Evolutionary conservation across 495 filamentous ascomycete species (phyloP), one percentile per base, ranked within the genome.

Genomic region (Lophiotrema nucula): DNA sequence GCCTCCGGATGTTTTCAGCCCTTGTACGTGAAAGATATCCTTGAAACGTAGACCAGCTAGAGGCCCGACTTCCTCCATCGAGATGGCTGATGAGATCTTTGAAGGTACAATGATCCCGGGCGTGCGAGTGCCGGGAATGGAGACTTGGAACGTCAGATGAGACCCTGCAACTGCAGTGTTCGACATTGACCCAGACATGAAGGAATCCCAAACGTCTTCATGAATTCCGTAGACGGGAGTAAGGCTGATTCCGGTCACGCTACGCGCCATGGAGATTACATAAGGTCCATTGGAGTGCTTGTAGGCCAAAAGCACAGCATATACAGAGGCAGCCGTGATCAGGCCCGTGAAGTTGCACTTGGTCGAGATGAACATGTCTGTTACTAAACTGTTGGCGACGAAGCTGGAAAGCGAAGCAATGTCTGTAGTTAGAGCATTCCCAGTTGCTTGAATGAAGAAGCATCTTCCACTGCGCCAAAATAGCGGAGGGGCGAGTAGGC

Each of bases 21-120:
- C 51, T 11, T 43, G 43, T 13, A 54, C 25, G 22, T 54, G 35
- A 38, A 54, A 54, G n/a, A 43, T 54, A 22, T 54, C 51, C 25
- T 54, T 54, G 25, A 54, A 43, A 11, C 51, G 21, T 5, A 43
- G 39, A 6, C 51, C 51, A 28, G 37, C 51, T 3, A 54, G 39
- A 2, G 51, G 48, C 10, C 48, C 35, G 11, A 15, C 28, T 3
- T 37, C 48, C 18, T 37, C 18, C 26, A 10, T 21, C 12, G 48
- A 13, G 26, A 37, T 37, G n/a, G 21, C 27, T n/a, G 47, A 50
- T 16, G 31, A 13, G n/a, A 52, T 52, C 19, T 18, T 52, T 4
- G 48, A 38, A 26, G 44, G 44, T 13, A 47, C 44, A 22, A 47
- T 47, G 19, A 47, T 47, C 18, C 13, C 44, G 10, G 44, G 44